Percentiles rank a stretch among this genome's conserved stretches.
These are phyloP conservation scores for Aspergillus alliaceus DNA, from an alignment of 2,329 filamentous ascomycete genomes.

Conservation along the genomic window DNA sequence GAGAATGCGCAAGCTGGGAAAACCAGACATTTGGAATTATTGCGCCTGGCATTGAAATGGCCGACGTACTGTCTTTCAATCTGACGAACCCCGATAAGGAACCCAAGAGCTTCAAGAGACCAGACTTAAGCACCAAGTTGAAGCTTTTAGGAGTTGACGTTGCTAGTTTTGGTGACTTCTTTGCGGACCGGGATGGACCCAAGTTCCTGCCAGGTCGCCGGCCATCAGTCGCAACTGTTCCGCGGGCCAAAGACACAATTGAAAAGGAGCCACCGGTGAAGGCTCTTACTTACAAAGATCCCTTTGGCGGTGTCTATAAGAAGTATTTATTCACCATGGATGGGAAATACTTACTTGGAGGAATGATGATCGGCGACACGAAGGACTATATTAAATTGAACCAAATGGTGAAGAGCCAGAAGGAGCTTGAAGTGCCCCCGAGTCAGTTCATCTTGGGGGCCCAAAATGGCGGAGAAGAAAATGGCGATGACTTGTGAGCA, in stretches of 20 bases:
- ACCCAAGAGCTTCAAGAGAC: conserved; percentile 71
- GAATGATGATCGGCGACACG: conserved; percentile 96
- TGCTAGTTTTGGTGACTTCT: conserved; percentile 91
- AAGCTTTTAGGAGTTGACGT: conserved; percentile 90
- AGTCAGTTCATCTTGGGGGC: conserved; percentile 81
- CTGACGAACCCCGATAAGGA: conserved; percentile 75
- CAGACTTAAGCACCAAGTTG: conserved; percentile 86
- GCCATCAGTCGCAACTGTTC: conserved; percentile 35
- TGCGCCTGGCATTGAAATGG: conserved; percentile 88
- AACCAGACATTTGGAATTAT: conserved; percentile 86
- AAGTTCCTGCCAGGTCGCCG: conserved; percentile 67
- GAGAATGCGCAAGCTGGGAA: conserved; percentile 88
- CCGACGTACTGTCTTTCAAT: conserved; percentile 87
- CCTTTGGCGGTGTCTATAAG: conserved; percentile 86
- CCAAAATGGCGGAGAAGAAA: conserved; percentile 71
- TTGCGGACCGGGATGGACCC: conserved; percentile 81
- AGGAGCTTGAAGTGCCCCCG: conserved; percentile 73
- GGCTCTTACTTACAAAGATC: conserved; percentile 83
- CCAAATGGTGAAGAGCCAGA: conserved; percentile 81
- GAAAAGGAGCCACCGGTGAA: conserved; percentile 65
- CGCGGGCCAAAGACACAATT: conserved; percentile 40
- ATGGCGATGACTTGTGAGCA: conserved; percentile 67
- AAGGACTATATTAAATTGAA: conserved; percentile 88
- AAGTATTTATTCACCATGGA: conserved; percentile 90
- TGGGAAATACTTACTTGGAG: conserved; percentile 86